Base-by-base conservation (phyloP, 2,329 filamentous ascomycete genomes). In the Podosphaera xanthii region DNA sequence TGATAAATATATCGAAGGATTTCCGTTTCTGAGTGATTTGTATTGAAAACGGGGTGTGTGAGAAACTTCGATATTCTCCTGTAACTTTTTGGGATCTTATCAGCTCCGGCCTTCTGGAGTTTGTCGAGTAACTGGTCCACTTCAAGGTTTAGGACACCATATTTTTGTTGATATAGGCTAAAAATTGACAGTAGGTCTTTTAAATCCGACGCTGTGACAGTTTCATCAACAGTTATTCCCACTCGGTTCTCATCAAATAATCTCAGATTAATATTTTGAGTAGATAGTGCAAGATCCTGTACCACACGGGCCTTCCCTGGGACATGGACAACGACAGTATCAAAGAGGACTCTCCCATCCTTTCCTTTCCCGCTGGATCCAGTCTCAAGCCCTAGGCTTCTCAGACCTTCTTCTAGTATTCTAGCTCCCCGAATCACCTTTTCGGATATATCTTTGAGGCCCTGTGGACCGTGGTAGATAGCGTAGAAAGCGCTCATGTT, bases 401-500 rank as follows among this genome's bases (percentile, higher is more conserved):
- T 72, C 4, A 89, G 74, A 34, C 80, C 79, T 58, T 78, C 74
- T 67, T 88, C 82, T 12, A 94, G 70, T 40, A 84, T 76, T 62
- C 82, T 78, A 34, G 88, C 81, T 67, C 83, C 82, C 35, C 82
- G 79, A 65, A 88, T 80, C 63, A 86, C 79, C 63, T 83, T 81
- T 69, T 90, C 79, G 0, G 91, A 90, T 69, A 96, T 96, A 12
- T 81, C 78, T 72, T 82, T 88, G 57, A 97, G 74, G 22, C 90
- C 89, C 59, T 81, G 72, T 0, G 91, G 91, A 2, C 91, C 91
- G 69, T 97, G 91, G 71, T 96, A 97, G 59, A 96, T 77, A 58
- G 89, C 90, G 69, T 95, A 97, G 74, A 96, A 84, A 59, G 90
- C 88, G 65, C 82, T 91, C 87, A 96, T 96, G 71, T 97, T 97